Percentiles rank a stretch among this genome's conserved stretches.
These are phyloP conservation scores for Xerocomus brunneocitrinus DNA, from an alignment of 768 basidiomycete species.

Conservation along the genomic window DNA sequence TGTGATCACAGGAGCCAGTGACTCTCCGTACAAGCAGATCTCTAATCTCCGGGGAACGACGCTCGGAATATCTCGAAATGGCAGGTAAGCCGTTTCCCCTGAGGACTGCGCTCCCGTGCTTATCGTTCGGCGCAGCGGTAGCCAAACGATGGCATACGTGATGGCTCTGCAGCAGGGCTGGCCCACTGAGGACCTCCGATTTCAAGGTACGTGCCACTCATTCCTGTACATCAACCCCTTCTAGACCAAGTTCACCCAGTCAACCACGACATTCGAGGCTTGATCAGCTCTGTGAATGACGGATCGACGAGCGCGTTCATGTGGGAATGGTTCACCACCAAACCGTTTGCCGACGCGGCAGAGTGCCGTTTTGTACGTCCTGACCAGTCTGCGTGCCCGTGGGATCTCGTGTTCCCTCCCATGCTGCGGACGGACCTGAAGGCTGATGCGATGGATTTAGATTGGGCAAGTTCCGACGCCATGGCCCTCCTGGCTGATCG, in stretches of 20 bases:
- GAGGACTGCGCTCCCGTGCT: not conserved
- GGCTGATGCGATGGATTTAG: slow-evolving; percentile 32
- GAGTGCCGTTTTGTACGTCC: slow-evolving; percentile 76
- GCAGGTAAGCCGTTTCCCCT: slow-evolving; percentile 51
- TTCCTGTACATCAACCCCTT: not conserved
- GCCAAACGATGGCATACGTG: slow-evolving; percentile 93
- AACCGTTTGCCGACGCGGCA: slow-evolving; percentile 74
- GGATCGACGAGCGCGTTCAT: slow-evolving; percentile 87
- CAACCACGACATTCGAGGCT: slow-evolving; percentile 74
- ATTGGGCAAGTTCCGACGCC: slow-evolving; percentile 87
- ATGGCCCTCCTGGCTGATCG: slow-evolving; percentile 97
- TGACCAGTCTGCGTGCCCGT: not conserved
- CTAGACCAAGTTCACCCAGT: slow-evolving; percentile 37
- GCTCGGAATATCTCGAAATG: slow-evolving; percentile 84
- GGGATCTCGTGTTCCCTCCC: not conserved
- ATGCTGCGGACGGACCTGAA: not conserved
- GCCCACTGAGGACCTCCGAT: slow-evolving; percentile 59
- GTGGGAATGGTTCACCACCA: slow-evolving; percentile 93
- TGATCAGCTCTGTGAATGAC: slow-evolving; percentile 85
- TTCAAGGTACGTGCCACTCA: slow-evolving; percentile 50
- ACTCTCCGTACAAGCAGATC: slow-evolving; percentile 65
- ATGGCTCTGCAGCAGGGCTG: slow-evolving; percentile 89
- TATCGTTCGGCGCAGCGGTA: slow-evolving; percentile 48
- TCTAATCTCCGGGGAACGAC: slow-evolving; percentile 73
- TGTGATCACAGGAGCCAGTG: slow-evolving; percentile 74